A percentile compares a stretch with the other conserved stretches of the same genome.
Evolutionary conservation across 352 stramenopile genomes (phyloP).

Genomic region (Phytophthora agathidicida): DNA sequence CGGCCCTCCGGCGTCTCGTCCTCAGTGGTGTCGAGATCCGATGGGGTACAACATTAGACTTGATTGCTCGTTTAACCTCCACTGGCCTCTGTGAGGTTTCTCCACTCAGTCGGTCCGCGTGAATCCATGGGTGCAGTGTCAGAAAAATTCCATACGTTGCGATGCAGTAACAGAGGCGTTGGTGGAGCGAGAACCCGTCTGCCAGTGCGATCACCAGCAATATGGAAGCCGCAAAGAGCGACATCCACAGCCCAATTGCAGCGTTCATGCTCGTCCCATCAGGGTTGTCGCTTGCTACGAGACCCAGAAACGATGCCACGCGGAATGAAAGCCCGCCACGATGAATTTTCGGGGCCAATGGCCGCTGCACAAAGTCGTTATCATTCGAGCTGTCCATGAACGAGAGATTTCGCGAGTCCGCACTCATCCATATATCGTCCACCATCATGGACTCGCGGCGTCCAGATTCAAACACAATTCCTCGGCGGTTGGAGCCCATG

Average conservation of each 20-base stretch:
- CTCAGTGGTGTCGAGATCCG: not conserved
- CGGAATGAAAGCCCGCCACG: slow-evolving; percentile 21
- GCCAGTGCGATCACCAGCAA: slow-evolving; percentile 51
- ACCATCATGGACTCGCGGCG: slow-evolving; percentile 41
- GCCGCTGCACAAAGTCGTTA: slow-evolving; percentile 10
- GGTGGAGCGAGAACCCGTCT: slow-evolving; percentile 48
- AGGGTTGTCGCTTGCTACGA: slow-evolving; percentile 21
- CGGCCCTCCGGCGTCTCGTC: not conserved
- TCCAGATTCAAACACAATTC: slow-evolving; percentile 40
- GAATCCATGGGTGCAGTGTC: slow-evolving; percentile 60
- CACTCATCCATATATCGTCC: slow-evolving; percentile 35
- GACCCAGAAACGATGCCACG: slow-evolving; percentile 31
- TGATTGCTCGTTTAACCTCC: not conserved
- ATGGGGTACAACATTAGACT: slow-evolving; percentile 2
- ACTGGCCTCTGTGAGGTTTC: not conserved
- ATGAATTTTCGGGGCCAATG: not conserved
- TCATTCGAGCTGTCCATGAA: slow-evolving; percentile 32
- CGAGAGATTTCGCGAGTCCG: slow-evolving; percentile 23
- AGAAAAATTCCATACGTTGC: slow-evolving; percentile 61
- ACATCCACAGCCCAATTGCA: slow-evolving; percentile 64
- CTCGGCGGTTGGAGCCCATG: slow-evolving; percentile 25
- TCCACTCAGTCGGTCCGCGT: slow-evolving; percentile 15
- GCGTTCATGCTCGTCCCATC: slow-evolving; percentile 32
- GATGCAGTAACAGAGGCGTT: slow-evolving; percentile 50
- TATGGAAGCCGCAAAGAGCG: slow-evolving; percentile 54